Evolutionary conservation across 208 protist species (phyloP).

Genomic region (Leishmania braziliensis): DNA sequence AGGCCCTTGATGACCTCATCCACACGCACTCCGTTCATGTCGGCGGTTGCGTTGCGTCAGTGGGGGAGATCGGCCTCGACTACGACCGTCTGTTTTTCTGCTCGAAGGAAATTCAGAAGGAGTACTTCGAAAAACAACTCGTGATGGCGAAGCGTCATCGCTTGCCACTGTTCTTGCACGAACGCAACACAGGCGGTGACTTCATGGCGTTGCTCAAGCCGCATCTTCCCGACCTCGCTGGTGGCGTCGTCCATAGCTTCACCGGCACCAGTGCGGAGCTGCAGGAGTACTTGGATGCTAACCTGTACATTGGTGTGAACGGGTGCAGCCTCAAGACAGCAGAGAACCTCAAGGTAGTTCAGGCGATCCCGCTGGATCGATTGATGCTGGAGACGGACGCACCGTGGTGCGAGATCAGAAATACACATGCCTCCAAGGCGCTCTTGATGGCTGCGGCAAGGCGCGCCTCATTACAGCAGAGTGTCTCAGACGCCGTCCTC

Average conservation of each 20-base stretch:
- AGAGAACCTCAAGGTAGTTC: slow-evolving; percentile 87
- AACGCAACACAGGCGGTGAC: slow-evolving; percentile 88
- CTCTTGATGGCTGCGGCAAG: slow-evolving; percentile 31
- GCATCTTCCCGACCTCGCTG: slow-evolving; percentile 44
- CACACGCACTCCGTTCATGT: slow-evolving; percentile 44
- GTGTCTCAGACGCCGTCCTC: slow-evolving; percentile 49
- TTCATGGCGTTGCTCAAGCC: slow-evolving; percentile 69
- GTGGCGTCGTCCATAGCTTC: slow-evolving; percentile 96
- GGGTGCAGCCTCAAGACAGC: slow-evolving; percentile 94
- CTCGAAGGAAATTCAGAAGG: slow-evolving; percentile 81
- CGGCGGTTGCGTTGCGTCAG: slow-evolving; percentile 78
- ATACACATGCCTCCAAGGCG: slow-evolving; percentile 84
- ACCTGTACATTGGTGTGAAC: slow-evolving; percentile 94
- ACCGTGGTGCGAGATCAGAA: slow-evolving; percentile 94
- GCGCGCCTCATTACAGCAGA: slow-evolving; percentile 5
- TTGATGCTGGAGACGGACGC: slow-evolving; percentile 96
- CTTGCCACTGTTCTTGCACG: slow-evolving; percentile 95
- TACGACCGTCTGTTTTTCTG: slow-evolving; percentile 96
- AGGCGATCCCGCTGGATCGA: slow-evolving; percentile 78
- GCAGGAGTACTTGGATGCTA: slow-evolving; percentile 70
- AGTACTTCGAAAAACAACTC: slow-evolving; percentile 85
- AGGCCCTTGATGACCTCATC: slow-evolving; percentile 54
- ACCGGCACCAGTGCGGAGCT: slow-evolving; percentile 87
- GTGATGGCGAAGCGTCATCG: slow-evolving; percentile 74
- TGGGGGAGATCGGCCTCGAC: slow-evolving; percentile 91